Conservation (phyloP, 1,284 basidiomycete genomes). For the Cutaneotrichosporon mucoides region DNA sequence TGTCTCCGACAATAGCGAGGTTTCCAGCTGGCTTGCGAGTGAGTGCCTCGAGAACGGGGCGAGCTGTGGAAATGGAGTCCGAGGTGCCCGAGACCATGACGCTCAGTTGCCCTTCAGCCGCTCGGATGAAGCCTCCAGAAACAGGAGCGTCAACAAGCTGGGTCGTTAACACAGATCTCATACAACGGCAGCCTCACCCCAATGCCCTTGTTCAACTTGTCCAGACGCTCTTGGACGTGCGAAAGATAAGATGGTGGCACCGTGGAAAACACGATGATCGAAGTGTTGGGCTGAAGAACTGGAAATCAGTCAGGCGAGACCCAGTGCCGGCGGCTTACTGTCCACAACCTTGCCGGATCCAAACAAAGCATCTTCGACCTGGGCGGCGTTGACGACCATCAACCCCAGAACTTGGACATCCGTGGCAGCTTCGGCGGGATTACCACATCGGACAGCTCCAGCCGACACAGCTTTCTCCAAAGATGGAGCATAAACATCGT, state of each 20-base stretch:
- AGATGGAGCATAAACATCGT: conserved; percentile 41
- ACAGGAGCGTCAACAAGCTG: conserved; percentile 47
- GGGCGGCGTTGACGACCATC: conserved; percentile 44
- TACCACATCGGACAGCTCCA: conserved; percentile 20
- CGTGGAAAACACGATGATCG: conserved; percentile 47
- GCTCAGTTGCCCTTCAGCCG: conserved; percentile 42
- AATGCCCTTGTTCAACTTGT: conserved; percentile 30
- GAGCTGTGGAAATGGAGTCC: conserved; percentile 25
- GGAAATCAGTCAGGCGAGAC: background rate
- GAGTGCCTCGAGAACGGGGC: conserved; percentile 34
- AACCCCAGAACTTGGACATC: conserved; percentile 35
- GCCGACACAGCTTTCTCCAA: conserved; percentile 27
- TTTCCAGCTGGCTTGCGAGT: conserved; percentile 33
- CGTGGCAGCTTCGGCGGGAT: conserved; percentile 28
- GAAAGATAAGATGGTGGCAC: conserved; percentile 41
- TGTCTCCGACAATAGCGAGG: conserved; percentile 31
- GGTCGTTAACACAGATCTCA: background rate
- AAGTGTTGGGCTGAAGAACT: conserved; percentile 20
- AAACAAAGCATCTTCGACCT: conserved; percentile 41
- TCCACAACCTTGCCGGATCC: conserved; percentile 27
- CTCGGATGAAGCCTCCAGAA: conserved; percentile 45
- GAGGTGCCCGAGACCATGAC: conserved; percentile 45
- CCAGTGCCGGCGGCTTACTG: too few relatives aligned
- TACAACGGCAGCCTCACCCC: conserved; percentile 23
- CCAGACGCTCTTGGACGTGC: conserved; percentile 30